Conservation (phyloP, 2,329 filamentous ascomycete genomes). For the Meredithiella fracta region DNA sequence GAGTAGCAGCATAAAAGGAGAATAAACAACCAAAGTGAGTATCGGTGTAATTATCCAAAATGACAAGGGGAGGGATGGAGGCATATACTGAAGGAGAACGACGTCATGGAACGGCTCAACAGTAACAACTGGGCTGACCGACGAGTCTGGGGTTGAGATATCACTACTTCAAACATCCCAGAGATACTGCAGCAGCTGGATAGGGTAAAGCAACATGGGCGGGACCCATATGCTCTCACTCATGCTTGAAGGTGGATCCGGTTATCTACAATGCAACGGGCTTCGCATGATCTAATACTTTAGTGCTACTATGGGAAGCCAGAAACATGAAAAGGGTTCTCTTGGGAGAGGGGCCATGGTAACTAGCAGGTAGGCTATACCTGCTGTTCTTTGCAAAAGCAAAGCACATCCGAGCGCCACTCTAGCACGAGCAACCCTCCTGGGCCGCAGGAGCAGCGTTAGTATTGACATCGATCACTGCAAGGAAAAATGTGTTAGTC, state of each 20-base stretch:
- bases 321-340: not conserved
- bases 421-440: slow-evolving; percentile 54
- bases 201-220: not conserved
- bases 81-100: not conserved
- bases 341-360: not conserved
- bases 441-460: slow-evolving; percentile 52
- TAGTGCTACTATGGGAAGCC: not conserved
- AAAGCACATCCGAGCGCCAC: not conserved
- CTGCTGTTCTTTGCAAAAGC: slow-evolving; percentile 3
- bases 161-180: not conserved
- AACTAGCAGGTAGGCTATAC: not conserved
- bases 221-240: not conserved
- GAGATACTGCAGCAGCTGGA: not conserved
- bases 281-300: slow-evolving; percentile 1
- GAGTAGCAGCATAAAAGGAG: not conserved
- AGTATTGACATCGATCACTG: slow-evolving; percentile 90
- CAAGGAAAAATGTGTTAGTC: slow-evolving; percentile 17
- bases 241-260: not conserved
- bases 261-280: not conserved
- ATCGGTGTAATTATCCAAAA: not conserved
- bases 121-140: not conserved
- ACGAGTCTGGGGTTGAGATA: not conserved
- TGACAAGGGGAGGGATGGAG: not conserved
- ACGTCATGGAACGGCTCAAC: not conserved
- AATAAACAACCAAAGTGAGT: not conserved